Base-by-base conservation (phyloP, 768 basidiomycete genomes). In the Trametopsis cervina region DNA sequence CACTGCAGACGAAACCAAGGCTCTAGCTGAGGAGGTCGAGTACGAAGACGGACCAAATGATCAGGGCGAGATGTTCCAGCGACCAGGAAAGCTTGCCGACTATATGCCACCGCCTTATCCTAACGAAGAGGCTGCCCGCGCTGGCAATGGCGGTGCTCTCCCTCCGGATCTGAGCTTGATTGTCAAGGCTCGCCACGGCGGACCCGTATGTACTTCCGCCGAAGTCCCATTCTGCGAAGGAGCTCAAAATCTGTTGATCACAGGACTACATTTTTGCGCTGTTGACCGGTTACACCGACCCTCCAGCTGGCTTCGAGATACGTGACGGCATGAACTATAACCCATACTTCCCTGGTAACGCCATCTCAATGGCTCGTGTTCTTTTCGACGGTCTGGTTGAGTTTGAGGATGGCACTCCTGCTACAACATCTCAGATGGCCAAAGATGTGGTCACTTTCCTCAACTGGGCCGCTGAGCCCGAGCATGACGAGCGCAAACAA, bases 271-370 rank as follows among this genome's bases (percentile, higher is more conserved):
- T 99, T 59, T 98, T 92, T 73, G 83, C 95, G 47, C 85, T 99
- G 49, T 77, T 99, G 57, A 99, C 96, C 25, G 96, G 96, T 49
- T 98, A 98, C 70, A 75, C 91, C 37, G 96, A 98, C 60, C 86
- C 96, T 44, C 96, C 96, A 37, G 91, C 95, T 51, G 92, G 91
- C 50, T 87, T 95, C 53, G 89, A 91, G 64, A 76, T 95, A 55
- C 90, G 89, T 66, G 95, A 97, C 44, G 95, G 91, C 57, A 88
- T 97, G 90, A 96, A 94, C 79, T 98, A 96, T 78, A 92, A 91
- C 72, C 92, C 93, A 17, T 98, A 85, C 75, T 99, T 99, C 87
- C 95, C 95, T 36, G 93, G 96, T 46, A 95, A 94, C 61, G 93
- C 93, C 56, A 97, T 98, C 52, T 88, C 90, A 63, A 99, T 99